Evolutionary conservation across 148 eudicot species (phyloP), one percentile per base, ranked within the genome.

Genomic region (Rhododendron simsii): DNA sequence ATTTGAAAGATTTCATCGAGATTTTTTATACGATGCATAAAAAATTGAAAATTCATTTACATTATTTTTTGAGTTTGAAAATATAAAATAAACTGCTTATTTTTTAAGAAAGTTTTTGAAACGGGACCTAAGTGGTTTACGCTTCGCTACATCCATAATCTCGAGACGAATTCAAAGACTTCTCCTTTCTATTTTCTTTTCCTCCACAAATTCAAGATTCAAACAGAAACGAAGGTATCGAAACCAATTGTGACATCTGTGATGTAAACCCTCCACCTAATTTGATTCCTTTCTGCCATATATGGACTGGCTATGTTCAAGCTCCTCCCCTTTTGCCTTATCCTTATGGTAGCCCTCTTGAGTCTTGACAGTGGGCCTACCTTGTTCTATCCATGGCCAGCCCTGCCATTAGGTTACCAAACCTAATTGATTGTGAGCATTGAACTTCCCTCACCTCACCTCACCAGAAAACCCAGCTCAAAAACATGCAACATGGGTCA

Each of bases 191-290:
- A 7, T 30, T 69, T 30, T 69, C 16, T 69, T 30, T 69, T 30
- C 16, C 37, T 26, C 37, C 16, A 69, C 39, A 30, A 30, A 69
- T 69, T 47, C 55, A 21, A 45, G 50, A 78, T 45, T 14, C 30
- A 45, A 44, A 78, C 16, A 10, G 3, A 30, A 28, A 11, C 15
- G 7, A 26, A 69, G 75, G 28, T 69, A 69, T 23, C 11, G 48
- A 30, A 44, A n/a, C 18, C 55, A 45, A 9, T 16, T 23, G 18
- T 47, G 55, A 44, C 55, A 3, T 45, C 2, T 78, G 6, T 20
- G 81, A 78, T 45, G 81, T 45, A 10, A n/a, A 78, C 81, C 81
- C 81, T 45, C 55, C 55, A 45, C 44, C 81, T n/a, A 78, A 78
- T 23, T 78, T 78, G 15, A 44, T 21, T 78, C 51, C 81, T 30